These are phyloP conservation scores for Isabelozyma rhagii DNA, from an alignment of 805 yeast genomes.

Conservation along the genomic window DNA sequence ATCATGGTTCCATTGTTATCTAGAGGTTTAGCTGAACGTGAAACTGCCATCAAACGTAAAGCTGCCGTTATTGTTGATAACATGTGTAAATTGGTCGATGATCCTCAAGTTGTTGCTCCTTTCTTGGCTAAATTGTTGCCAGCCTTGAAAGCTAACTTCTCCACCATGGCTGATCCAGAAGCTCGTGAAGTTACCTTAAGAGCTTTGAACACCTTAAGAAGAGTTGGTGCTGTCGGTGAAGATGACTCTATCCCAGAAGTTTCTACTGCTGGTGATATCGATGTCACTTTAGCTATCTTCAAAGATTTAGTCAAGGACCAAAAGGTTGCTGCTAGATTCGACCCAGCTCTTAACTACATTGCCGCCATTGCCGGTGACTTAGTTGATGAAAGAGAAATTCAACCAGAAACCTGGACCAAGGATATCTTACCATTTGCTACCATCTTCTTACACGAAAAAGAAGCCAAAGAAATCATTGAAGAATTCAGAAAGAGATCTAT, in stretches of 20 bases:
- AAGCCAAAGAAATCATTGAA: conserved; percentile 83
- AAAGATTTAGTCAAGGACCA: conserved; percentile 65
- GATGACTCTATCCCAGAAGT: conserved; percentile 93
- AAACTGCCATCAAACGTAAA: conserved; percentile 98
- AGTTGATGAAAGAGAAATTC: conserved; percentile 94
- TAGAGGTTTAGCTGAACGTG: conserved; percentile 99
- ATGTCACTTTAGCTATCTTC: conserved; percentile 82
- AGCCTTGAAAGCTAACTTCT: conserved; percentile 88
- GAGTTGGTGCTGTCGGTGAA: conserved; percentile 96
- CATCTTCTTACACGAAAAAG: conserved; percentile 89
- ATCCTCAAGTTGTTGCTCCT: conserved; percentile 99
- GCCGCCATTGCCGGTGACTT: conserved; percentile 98
- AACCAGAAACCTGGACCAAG: conserved; percentile 87
- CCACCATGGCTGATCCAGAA: conserved; percentile 99
- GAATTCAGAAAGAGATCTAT: conserved; percentile 94
- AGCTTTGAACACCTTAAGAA: conserved; percentile 94
- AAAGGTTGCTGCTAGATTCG: conserved; percentile 75
- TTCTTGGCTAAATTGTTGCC: conserved; percentile 95
- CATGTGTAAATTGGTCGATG: conserved; percentile 99
- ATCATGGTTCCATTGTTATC: conserved; percentile 98
- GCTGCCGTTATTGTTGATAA: conserved; percentile 99
- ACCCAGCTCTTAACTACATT: conserved; percentile 71
- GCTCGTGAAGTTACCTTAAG: conserved; percentile 98
- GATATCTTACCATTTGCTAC: conserved; percentile 92
- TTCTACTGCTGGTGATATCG: conserved; percentile 96